These are phyloP conservation scores for Xylaria venustula DNA, from an alignment of 495 filamentous ascomycete genomes.

Conservation along the genomic window DNA sequence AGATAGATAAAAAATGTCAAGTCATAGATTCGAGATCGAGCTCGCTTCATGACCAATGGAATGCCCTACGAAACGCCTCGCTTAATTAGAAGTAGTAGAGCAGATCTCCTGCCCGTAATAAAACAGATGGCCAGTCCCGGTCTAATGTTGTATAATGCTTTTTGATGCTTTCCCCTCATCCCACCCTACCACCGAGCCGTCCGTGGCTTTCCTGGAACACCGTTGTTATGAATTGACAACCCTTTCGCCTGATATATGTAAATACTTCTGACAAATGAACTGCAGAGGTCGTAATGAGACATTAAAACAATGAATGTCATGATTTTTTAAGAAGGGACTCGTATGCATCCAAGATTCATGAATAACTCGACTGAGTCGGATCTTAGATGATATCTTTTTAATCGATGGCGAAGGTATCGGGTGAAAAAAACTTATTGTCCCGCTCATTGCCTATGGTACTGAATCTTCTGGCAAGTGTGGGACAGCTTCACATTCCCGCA, in stretches of 20 bases:
- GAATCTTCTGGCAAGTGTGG: neutral
- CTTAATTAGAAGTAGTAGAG: too few relatives aligned
- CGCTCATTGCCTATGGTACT: neutral
- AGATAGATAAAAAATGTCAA: too few relatives aligned
- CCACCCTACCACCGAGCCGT: neutral
- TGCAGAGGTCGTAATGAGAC: neutral
- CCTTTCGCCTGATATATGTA: conserved; percentile 2
- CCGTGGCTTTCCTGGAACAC: conserved; percentile 4
- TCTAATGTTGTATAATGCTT: conserved; percentile 10
- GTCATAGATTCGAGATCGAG: too few relatives aligned
- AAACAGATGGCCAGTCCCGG: too few relatives aligned
- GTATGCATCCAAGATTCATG: neutral
- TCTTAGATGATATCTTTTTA: neutral
- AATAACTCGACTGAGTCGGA: neutral
- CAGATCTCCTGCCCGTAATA: too few relatives aligned
- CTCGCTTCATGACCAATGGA: too few relatives aligned
- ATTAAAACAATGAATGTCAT: neutral
- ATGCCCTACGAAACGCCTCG: too few relatives aligned
- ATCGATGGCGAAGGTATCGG: too few relatives aligned
- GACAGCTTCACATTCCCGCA: conserved; percentile 9
- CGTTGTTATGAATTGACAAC: neutral
- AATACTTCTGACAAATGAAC: neutral
- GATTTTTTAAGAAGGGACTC: neutral
- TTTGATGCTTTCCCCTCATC: conserved; percentile 1
- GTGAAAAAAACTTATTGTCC: neutral